These are phyloP conservation scores for Wolfiporia cocos DNA, from an alignment of 1,284 basidiomycete species.

Conservation along the genomic window DNA sequence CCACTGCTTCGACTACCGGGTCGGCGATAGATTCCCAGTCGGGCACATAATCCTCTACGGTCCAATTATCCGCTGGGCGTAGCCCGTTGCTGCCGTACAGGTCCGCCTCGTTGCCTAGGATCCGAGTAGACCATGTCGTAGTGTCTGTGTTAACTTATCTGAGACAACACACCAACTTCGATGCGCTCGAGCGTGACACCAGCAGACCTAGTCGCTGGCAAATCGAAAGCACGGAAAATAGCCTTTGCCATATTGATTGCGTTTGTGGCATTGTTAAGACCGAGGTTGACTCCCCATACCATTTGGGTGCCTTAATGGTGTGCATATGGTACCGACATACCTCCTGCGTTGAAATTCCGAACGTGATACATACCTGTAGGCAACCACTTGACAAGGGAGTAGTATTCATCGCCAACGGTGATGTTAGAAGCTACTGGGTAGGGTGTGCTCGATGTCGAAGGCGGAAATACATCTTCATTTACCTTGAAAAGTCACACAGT, in stretches of 20 bases:
- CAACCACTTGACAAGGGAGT: constrained; percentile 45
- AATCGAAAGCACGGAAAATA: constrained; percentile 45
- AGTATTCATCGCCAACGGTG: constrained; percentile 52
- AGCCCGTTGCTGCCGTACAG: constrained; percentile 46
- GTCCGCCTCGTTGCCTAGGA: constrained; percentile 52
- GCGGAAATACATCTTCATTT: constrained; percentile 35
- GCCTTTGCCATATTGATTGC: constrained; percentile 49
- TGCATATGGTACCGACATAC: no score
- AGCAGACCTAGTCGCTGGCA: constrained; percentile 31
- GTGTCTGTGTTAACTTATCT: no score
- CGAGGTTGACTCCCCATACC: constrained; percentile 66
- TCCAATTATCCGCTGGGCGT: constrained; percentile 36
- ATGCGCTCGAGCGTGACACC: constrained; percentile 31
- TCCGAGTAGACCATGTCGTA: no score
- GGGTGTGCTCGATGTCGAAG: constrained; percentile 39
- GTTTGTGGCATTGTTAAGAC: constrained; percentile 48
- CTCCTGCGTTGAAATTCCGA: no score
- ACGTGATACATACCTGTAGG: constrained; percentile 24
- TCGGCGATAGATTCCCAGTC: constrained; percentile 35
- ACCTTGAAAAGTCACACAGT: constrained; percentile 4
- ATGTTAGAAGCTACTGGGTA: constrained; percentile 60
- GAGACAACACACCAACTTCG: constrained; percentile 14
- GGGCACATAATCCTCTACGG: constrained; percentile 41
- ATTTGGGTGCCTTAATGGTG: constrained; percentile 43
- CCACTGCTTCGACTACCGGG: constrained; percentile 26